These are phyloP conservation scores for Gossypium schwendimanii DNA, from an alignment of 441 rosid species.

Conservation along the genomic window DNA sequence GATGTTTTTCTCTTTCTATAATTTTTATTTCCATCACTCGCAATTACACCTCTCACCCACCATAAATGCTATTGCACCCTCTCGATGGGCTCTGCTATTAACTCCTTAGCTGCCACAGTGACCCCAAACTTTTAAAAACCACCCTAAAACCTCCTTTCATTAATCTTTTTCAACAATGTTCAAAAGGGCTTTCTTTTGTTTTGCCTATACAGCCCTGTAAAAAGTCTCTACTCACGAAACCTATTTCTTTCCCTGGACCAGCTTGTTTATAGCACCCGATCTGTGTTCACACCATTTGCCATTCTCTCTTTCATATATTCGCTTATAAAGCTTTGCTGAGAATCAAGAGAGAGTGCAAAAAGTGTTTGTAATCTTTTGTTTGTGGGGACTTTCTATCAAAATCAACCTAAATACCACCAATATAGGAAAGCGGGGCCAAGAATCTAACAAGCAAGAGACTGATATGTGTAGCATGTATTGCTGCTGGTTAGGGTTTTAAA, in stretches of 20 bases:
- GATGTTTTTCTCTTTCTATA: neutral
- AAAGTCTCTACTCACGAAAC: neutral
- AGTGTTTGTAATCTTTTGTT: neutral
- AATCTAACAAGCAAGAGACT: neutral
- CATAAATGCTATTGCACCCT: conserved; percentile 72
- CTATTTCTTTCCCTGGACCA: neutral
- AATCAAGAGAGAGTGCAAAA: neutral
- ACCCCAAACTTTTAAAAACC: neutral
- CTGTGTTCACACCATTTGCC: neutral
- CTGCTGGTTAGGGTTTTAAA: neutral
- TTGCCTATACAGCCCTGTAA: neutral
- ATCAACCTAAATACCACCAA: conserved; percentile 9
- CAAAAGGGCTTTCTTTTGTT: neutral
- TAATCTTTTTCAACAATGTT: neutral
- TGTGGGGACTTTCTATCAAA: conserved; percentile 10
- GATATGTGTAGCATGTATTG: neutral
- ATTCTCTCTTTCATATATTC: neutral
- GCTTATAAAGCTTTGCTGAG: neutral
- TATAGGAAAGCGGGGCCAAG: conserved; percentile 3
- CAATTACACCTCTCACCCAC: conserved; percentile 18
- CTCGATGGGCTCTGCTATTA: conserved; percentile 56
- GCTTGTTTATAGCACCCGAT: neutral
- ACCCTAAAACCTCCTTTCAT: neutral
- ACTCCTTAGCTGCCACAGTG: conserved; percentile 39
- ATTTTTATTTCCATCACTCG: neutral